A percentile compares a stretch with the other conserved stretches of the same genome.
Conservation (phyloP, 2,329 filamentous ascomycete genomes). For the Ophiosphaerella herpotricha region DNA sequence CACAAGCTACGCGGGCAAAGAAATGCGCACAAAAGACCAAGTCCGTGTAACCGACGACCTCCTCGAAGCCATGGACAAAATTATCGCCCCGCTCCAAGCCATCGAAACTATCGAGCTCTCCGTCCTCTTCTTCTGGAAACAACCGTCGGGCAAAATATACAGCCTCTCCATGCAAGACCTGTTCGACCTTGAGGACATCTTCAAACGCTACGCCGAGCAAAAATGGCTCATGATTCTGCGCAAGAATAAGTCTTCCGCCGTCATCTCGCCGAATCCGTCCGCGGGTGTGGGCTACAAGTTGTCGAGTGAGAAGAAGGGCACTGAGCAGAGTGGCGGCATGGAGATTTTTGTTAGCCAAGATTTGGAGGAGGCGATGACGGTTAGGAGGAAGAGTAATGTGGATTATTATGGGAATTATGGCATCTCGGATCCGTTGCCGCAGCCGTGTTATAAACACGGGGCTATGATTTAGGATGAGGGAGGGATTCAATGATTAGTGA, state of each 20-base stretch:
- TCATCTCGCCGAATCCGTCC: conserved; percentile 23
- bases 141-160: conserved; percentile 38
- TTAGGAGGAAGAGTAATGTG: conserved; percentile 33
- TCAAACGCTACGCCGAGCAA: conserved; percentile 39
- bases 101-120: conserved; percentile 39
- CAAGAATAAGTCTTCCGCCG: conserved; percentile 21
- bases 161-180: conserved; percentile 42
- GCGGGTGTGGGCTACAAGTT: conserved; percentile 44
- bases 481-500: too few relatives aligned
- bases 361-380: conserved; percentile 38
- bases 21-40: conserved; percentile 30
- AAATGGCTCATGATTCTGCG: conserved; percentile 37
- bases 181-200: conserved; percentile 42
- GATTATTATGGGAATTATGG: conserved; percentile 45
- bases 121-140: conserved; percentile 44
- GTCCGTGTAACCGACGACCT: conserved; percentile 38
- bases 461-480: conserved; percentile 33
- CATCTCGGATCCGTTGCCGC: conserved; percentile 40
- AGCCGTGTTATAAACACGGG: conserved; percentile 35
- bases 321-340: conserved; percentile 43
- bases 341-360: conserved; percentile 41
- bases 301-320: conserved; percentile 37
- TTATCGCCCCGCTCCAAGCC: conserved; percentile 26
- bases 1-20: conserved; percentile 21
- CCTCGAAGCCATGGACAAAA: conserved; percentile 37